Conservation (phyloP, 176 grass and related monocot genomes). For the Carex parvula region DNA sequence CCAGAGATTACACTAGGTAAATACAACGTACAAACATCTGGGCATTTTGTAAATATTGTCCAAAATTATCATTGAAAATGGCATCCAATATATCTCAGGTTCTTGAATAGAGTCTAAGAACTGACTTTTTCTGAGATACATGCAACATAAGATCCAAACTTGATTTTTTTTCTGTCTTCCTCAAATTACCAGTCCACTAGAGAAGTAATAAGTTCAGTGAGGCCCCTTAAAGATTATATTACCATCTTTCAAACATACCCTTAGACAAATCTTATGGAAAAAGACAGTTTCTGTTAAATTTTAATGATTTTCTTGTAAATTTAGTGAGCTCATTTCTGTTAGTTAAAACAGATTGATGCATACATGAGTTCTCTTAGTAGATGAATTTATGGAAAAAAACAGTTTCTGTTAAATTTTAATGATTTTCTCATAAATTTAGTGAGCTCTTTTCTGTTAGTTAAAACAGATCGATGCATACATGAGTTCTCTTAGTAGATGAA, state of each 20-base stretch:
- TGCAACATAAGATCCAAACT: not conserved
- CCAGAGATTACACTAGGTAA: slow-evolving; percentile 56
- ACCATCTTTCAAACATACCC: not conserved
- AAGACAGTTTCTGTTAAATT: not conserved
- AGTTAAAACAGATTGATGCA: not conserved
- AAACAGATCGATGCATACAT: not conserved
- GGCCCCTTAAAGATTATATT: not conserved
- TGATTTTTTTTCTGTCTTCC: not conserved
- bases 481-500: not conserved
- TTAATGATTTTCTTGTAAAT: not conserved
- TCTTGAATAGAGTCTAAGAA: not conserved
- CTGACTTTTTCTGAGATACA: not conserved
- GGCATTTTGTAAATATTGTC: not conserved
- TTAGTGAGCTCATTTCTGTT: not conserved
- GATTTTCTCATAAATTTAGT: no score
- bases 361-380: not conserved
- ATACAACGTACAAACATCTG: not conserved
- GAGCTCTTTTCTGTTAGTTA: not conserved
- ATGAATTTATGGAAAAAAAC: not conserved
- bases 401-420: not conserved
- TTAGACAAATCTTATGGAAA: not conserved
- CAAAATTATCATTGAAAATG: not conserved
- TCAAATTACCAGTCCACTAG: not conserved
- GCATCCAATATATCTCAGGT: not conserved
- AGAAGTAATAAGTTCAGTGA: not conserved